phyloP scores from a whole-genome alignment of 2,329 filamentous ascomycete genomes.

The Fusarium fracticaudum region DNA sequence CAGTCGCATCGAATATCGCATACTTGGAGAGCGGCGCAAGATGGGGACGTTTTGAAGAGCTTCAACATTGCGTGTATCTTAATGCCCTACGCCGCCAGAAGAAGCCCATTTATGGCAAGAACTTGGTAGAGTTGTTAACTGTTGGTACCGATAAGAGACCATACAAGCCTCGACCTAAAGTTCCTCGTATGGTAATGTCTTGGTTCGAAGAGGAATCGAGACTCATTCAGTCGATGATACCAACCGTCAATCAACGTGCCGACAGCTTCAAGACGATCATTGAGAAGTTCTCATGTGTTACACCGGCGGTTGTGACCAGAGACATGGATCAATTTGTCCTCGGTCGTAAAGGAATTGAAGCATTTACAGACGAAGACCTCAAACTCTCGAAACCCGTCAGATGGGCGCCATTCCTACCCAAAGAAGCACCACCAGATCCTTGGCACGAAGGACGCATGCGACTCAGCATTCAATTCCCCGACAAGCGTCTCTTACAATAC shows the following conservation, averaged over 20 bases:
- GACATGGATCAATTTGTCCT: conserved; percentile 77
- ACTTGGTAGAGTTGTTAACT: conserved; percentile 78
- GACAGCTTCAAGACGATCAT: conserved; percentile 78
- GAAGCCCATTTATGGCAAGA: conserved; percentile 82
- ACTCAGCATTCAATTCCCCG: conserved; percentile 94
- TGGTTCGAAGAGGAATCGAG: conserved; percentile 80
- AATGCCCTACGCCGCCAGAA: conserved; percentile 84
- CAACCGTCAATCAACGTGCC: conserved; percentile 77
- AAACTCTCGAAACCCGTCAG: conserved; percentile 65
- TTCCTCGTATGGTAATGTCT: conserved; percentile 71
- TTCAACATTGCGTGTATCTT: conserved; percentile 83
- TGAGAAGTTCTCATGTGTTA: conserved; percentile 90
- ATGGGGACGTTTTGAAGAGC: conserved; percentile 77
- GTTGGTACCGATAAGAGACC: conserved; percentile 69
- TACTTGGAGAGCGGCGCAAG: conserved; percentile 77
- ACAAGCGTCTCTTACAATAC: conserved; percentile 95
- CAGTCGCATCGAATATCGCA: conserved; percentile 73
- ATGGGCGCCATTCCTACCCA: conserved; percentile 66
- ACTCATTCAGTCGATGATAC: conserved; percentile 72
- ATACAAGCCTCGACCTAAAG: conserved; percentile 67
- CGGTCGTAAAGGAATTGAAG: conserved; percentile 66
- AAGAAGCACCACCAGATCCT: conserved; percentile 72
- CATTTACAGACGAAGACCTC: conserved; percentile 66
- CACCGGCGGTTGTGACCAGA: conserved; percentile 84
- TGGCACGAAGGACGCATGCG: conserved; percentile 95